A percentile compares a stretch with the other conserved stretches of the same genome.
These are phyloP conservation scores for Hypoxylon sp. DNA, from an alignment of 2,329 filamentous ascomycete species.

Conservation along the genomic window DNA sequence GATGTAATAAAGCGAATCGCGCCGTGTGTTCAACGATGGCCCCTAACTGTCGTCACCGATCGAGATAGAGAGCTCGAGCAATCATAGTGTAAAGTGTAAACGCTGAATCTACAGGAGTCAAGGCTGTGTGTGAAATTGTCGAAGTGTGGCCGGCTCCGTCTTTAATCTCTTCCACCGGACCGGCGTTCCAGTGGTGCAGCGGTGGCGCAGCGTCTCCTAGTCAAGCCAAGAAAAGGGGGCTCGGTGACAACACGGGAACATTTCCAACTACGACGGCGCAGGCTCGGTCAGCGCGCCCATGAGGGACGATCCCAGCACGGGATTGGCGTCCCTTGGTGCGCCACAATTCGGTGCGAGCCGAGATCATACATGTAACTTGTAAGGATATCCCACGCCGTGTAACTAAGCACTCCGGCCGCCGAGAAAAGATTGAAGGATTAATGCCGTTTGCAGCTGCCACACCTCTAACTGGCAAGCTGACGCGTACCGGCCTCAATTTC, in stretches of 20 bases:
- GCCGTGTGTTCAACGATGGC: neutral
- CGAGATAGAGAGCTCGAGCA: neutral
- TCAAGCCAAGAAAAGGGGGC: slow-evolving; percentile 28
- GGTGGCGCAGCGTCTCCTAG: slow-evolving; percentile 21
- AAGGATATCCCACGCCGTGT: slow-evolving; percentile 30
- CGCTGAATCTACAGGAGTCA: neutral
- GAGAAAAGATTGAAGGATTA: slow-evolving; percentile 20
- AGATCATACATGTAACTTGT: slow-evolving; percentile 33
- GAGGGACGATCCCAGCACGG: slow-evolving; percentile 10
- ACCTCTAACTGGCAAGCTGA: slow-evolving; percentile 21
- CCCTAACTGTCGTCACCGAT: slow-evolving; percentile 5
- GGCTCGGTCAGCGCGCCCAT: slow-evolving; percentile 23
- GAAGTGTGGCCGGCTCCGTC: slow-evolving; percentile 16
- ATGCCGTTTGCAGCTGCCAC: slow-evolving; percentile 25
- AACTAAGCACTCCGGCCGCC: slow-evolving; percentile 33
- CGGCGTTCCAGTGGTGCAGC: slow-evolving; percentile 40
- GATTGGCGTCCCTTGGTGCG: slow-evolving; percentile 19
- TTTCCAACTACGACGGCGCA: slow-evolving; percentile 15
- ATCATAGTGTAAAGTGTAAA: neutral
- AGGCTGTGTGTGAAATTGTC: neutral
- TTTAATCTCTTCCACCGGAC: slow-evolving; percentile 38
- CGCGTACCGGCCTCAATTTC: slow-evolving; percentile 20
- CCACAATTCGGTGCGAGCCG: slow-evolving; percentile 42
- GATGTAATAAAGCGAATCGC: slow-evolving; percentile 11
- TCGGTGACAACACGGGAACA: slow-evolving; percentile 4